Conservation (phyloP, 2,329 filamentous ascomycete species). For the Penicillium concentricum region DNA sequence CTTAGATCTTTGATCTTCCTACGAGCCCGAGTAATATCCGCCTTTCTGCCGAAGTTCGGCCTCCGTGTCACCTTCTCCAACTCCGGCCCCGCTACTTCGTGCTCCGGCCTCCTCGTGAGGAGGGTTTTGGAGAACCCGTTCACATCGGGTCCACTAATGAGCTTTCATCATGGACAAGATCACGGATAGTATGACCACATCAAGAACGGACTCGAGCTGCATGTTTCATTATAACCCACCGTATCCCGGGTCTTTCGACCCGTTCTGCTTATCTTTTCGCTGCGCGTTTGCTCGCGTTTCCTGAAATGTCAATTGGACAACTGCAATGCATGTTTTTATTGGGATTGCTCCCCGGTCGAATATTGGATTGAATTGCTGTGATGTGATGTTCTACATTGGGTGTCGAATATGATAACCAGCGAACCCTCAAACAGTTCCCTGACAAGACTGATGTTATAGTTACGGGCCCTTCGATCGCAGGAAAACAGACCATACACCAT, state of each 20-base stretch:
- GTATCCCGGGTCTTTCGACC: background rate
- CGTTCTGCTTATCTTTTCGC: background rate
- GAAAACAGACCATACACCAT: background rate
- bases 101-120: constrained; percentile 12
- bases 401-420: background rate
- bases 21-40: constrained; percentile 10
- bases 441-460: background rate
- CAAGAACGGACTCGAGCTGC: background rate
- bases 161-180: background rate
- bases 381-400: background rate
- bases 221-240: background rate
- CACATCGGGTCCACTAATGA: constrained; percentile 12
- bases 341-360: background rate
- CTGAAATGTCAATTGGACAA: background rate
- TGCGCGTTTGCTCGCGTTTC: background rate
- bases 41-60: constrained; percentile 20
- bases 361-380: background rate
- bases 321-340: background rate
- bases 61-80: constrained; percentile 16
- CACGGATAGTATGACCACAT: background rate
- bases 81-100: constrained; percentile 13
- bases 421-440: background rate
- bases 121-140: constrained; percentile 21
- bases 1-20: background rate
- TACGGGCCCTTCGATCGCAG: background rate